A percentile compares a stretch with the other conserved stretches of the same genome.
Conservation (phyloP, 2,329 filamentous ascomycete genomes). For the Hymenoscyphus fructigenus region DNA sequence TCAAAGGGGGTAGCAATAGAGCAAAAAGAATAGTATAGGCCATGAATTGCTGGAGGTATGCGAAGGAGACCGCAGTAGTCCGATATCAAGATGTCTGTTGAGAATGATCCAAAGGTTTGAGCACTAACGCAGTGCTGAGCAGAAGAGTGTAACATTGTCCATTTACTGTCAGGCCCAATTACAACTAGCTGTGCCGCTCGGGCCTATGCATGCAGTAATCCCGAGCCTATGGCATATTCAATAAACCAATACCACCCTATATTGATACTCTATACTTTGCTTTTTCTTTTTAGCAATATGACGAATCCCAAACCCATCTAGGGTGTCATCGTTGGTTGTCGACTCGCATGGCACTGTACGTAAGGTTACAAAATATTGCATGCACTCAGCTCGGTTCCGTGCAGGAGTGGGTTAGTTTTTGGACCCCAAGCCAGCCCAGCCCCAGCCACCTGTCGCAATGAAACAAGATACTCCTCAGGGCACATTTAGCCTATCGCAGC, state of each 20-base stretch:
- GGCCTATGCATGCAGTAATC: neutral
- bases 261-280: no score
- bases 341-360: no score
- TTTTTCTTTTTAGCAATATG: no score
- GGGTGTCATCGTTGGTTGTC: no score
- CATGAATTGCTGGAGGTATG: neutral
- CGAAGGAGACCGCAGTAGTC: neutral
- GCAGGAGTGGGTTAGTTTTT: neutral
- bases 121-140: neutral
- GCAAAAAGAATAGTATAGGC: neutral
- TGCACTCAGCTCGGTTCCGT: no score
- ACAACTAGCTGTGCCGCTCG: neutral
- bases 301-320: no score
- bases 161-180: no score
- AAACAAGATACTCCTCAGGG: neutral
- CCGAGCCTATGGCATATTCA: no score
- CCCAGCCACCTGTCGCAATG: neutral
- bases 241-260: no score
- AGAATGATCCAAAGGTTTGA: neutral
- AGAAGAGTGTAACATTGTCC: neutral
- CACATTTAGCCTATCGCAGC: neutral
- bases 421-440: neutral
- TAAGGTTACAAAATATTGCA: no score
- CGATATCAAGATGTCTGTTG: neutral
- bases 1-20: constrained; percentile 1